Percentiles rank a stretch among this genome's conserved stretches.
Evolutionary conservation across 1,284 basidiomycete genomes (phyloP).

Genomic region (Laetiporus sulphureus): DNA sequence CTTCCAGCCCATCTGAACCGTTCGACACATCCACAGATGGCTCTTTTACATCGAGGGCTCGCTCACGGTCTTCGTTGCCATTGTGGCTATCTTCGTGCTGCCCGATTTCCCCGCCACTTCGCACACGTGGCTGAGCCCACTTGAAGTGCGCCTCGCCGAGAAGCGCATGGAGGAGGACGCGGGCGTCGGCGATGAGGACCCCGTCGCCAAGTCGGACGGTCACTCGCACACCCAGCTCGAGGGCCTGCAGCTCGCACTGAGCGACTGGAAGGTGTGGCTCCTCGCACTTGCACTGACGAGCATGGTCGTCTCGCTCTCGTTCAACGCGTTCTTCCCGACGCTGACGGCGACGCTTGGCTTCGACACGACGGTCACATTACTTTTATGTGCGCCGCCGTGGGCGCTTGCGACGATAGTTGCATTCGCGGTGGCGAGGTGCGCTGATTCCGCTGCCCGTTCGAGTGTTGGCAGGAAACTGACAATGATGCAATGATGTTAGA

Average conservation of each 20-base stretch:
- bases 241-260: conserved; percentile 55
- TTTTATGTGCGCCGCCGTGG: conserved; percentile 78
- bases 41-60: conserved; percentile 74
- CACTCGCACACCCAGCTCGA: conserved; percentile 47
- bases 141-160: conserved; percentile 62
- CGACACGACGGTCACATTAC: conserved; percentile 53
- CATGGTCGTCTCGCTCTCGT: conserved; percentile 57
- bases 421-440: conserved; percentile 42
- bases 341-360: conserved; percentile 65
- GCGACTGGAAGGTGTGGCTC: conserved; percentile 73
- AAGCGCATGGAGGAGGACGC: conserved; percentile 70
- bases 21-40: no score
- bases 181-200: conserved; percentile 39
- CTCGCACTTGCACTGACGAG: conserved; percentile 50
- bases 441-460: no score
- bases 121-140: conserved; percentile 47
- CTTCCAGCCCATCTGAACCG: no score
- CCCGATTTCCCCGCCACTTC: conserved; percentile 70
- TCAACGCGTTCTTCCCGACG: conserved; percentile 73
- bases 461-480: no score
- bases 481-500: conserved; percentile 24
- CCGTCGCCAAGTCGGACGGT: conserved; percentile 28
- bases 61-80: conserved; percentile 57
- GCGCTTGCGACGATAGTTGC: conserved; percentile 55
- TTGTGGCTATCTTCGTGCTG: conserved; percentile 58